Base-by-base conservation (phyloP, 176 grass and related monocot genomes). In the Aegilops speltoides region DNA sequence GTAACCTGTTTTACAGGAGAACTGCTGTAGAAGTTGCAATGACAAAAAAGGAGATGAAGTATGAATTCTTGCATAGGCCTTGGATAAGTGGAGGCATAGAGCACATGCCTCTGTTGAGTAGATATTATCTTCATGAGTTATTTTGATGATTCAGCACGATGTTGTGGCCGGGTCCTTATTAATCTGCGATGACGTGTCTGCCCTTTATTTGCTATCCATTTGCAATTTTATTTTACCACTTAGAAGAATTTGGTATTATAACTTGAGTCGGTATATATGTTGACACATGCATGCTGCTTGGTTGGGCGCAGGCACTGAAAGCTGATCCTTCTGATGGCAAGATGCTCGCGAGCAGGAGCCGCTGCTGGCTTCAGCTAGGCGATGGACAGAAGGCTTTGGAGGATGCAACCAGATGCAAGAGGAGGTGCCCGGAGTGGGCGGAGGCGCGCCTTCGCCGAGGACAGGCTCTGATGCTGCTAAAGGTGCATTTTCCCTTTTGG, bases 341-440 rank as follows among this genome's bases (percentile, higher is more conserved):
- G 6, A 33, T 90, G 28, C 84, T 84, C 57, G 74, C 88, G 63
- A 93, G 85, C 84, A 87, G 91, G 82, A 90, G 91, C 62, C 60
- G 70, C 67, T 93, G 91, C 56, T 90, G 91, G 91, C 77, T 89
- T 13, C 77, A 68, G 68, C n/a, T 83, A 43, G 84, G 88, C 32
- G 88, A 93, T 2, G 88, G 81, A 22, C 23, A 80, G 17, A 50
- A 36, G 57, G 84, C 91, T 79, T 76, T 85, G n/a, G 19, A 70
- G 17, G 91, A 93, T 66, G 88, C 80, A 2, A 9, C 29, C 2
- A 20, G 77, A 20, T 89, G 85, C 76, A 50, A 81, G 80, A 52
- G 48, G 7, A 68, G 84, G 19, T 33, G 69, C 59, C 76, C 82
- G 4, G 32, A 90, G 7, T 88, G 69, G 85, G 79, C 48, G 52